Evolutionary conservation across 139 green algal genomes (phyloP).

Genomic region (Chlorella sp.): DNA sequence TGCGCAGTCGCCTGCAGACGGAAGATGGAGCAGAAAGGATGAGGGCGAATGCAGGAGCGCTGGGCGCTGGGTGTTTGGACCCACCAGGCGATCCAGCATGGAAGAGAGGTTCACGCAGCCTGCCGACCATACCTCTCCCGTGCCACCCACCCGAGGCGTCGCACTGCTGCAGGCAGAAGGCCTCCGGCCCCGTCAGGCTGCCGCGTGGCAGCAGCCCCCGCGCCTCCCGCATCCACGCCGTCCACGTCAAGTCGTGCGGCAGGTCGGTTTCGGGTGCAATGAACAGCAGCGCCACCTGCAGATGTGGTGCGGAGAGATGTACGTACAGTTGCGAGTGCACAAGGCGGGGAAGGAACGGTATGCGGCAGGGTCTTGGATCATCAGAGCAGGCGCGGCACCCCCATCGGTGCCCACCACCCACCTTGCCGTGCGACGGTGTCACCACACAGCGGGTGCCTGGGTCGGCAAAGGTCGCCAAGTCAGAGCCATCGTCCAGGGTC

Average conservation of each 20-base stretch:
- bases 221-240: slow-evolving; percentile 17
- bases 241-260: slow-evolving; percentile 19
- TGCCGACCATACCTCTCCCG: not conserved
- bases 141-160: not conserved
- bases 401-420: no score
- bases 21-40: no score
- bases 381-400: not conserved
- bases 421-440: slow-evolving; percentile 19
- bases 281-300: slow-evolving; percentile 27
- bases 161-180: slow-evolving; percentile 35
- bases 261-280: slow-evolving; percentile 6
- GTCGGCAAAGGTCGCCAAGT: slow-evolving; percentile 12
- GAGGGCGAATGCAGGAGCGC: not conserved
- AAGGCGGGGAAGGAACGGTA: not conserved
- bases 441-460: not conserved
- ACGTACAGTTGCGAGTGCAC: not conserved
- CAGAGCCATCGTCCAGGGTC: not conserved
- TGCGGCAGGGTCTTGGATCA: not conserved
- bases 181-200: slow-evolving; percentile 5
- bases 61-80: no score
- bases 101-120: no score
- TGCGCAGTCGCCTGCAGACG: not conserved
- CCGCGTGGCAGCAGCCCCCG: slow-evolving; percentile 14
- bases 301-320: no score
- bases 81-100: no score